These are phyloP conservation scores for Kwoniella sp. DNA, from an alignment of 768 basidiomycete genomes.

Conservation along the genomic window DNA sequence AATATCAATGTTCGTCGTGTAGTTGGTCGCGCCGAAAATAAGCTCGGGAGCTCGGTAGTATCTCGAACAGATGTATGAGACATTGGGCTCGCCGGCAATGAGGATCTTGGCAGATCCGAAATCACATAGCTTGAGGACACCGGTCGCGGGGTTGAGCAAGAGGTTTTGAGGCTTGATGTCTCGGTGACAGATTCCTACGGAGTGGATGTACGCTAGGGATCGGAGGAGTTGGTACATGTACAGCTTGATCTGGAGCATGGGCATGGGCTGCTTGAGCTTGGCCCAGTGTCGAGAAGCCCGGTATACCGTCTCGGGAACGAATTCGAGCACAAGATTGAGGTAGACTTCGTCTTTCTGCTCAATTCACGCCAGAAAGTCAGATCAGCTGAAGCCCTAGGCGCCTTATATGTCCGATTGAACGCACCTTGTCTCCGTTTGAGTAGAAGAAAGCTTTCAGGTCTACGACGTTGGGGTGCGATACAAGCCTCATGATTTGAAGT, in stretches of 20 bases:
- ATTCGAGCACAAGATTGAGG: conserved; percentile 98
- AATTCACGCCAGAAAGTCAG: background rate
- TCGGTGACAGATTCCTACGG: conserved; percentile 98
- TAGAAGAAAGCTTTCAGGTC: conserved; percentile 98
- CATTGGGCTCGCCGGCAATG: conserved; percentile 96
- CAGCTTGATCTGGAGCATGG: conserved; percentile 98
- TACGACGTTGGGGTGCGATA: conserved; percentile 95
- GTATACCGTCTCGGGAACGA: conserved; percentile 98
- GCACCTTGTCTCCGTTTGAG: conserved; percentile 97
- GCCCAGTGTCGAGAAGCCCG: conserved; percentile 98
- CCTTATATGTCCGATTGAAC: conserved; percentile 29
- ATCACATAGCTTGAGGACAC: conserved; percentile 95
- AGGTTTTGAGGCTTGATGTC: conserved; percentile 99
- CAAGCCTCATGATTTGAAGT: conserved; percentile 96
- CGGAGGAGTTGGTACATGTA: conserved; percentile 97
- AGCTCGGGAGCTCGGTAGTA: conserved; percentile 99
- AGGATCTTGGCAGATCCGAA: conserved; percentile 99
- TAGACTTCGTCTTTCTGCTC: conserved; percentile 98
- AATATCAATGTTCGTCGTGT: conserved; percentile 99
- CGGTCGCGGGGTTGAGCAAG: conserved; percentile 92
- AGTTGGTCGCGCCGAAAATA: conserved; percentile 99
- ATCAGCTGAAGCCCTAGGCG: background rate
- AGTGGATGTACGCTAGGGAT: conserved; percentile 98
- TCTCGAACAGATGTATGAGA: conserved; percentile 98
- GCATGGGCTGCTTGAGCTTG: conserved; percentile 99